Conservation (phyloP, 257 asterid genomes). For the Fraxinus quadrangulata region DNA sequence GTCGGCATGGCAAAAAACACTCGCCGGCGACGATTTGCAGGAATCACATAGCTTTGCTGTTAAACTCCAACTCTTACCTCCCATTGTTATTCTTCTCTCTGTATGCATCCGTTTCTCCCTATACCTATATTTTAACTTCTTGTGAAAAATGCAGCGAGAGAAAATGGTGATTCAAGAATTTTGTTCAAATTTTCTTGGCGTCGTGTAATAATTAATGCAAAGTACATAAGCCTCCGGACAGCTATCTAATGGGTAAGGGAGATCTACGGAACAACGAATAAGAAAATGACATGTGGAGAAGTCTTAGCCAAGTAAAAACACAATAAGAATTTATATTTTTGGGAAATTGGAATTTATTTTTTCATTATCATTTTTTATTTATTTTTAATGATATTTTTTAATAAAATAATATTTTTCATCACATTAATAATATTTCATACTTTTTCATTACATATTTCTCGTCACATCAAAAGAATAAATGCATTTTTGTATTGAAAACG, state of each 20-base stretch:
- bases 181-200: not conserved
- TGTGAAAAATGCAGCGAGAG: not conserved
- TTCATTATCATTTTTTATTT: too few relatives aligned
- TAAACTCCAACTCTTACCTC: conserved; percentile 20
- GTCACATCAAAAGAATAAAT: too few relatives aligned
- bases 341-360: too few relatives aligned
- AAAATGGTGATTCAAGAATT: not conserved
- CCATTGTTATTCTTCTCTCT: not conserved
- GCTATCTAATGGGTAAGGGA: not conserved
- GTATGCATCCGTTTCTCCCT: not conserved
- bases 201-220: not conserved
- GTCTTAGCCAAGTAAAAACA: not conserved
- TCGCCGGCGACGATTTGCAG: conserved; percentile 30
- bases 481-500: too few relatives aligned
- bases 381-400: too few relatives aligned
- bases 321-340: not conserved
- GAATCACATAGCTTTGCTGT: conserved; percentile 22
- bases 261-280: conserved; percentile 2
- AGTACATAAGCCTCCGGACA: not conserved
- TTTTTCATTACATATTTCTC: too few relatives aligned
- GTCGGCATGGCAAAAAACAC: conserved; percentile 28
- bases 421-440: too few relatives aligned
- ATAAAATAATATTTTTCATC: accelerated
- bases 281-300: not conserved
- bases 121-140: not conserved